Evolutionary conservation across 495 filamentous ascomycete genomes (phyloP), one percentile per base, ranked within the genome.

Genomic region (Aspergillus homomorphus): DNA sequence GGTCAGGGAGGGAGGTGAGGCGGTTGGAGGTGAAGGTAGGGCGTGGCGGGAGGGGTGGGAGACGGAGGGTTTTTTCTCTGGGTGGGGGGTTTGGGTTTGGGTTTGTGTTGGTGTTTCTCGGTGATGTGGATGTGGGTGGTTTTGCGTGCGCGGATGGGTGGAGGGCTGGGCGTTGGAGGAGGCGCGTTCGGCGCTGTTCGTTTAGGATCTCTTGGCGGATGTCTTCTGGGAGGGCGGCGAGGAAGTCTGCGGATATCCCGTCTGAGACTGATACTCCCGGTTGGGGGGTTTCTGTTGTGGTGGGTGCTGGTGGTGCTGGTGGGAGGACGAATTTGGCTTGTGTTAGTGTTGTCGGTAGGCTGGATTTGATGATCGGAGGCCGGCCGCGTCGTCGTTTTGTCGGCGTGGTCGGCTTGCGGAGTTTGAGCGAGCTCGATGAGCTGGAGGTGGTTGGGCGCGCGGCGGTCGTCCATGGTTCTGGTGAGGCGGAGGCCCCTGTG

Each of bases 161-260:
- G 26, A 79, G 62, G 23, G 68, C 74, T 16, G 75, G 62, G 5
- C 69, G 73, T 41, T 79, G 78, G 21, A 78, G 67, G 12, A 85
- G 74, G 10, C 79, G 82, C 0, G 78, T 72, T 16, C 84, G 84
- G 12, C 79, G 78, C 57, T 90, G 85, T 63, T 96, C 86, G 6
- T 80, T 84, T 9, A 96, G 68, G 15, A 96, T 79, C 74, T 96
- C 92, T 20, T 70, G 71, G 33, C 90, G 84, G 50, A 96, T 81
- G 52, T 96, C 89, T 54, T 89, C 86, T 0, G 92, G 92, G 0
- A 96, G 75, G 20, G 90, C 91, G 14, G 87, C 84, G 30, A 96
- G 84, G 71, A 94, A 92, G 6, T 84, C 84, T 0, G 79, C 74
- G 49, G 91, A 89, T 7, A 89, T n/a, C n/a, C n/a, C n/a, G n/a